Percentiles rank a stretch among this genome's conserved stretches.
Evolutionary conservation across 352 stramenopile species (phyloP).

Genomic region (Phytophthora macrochlamydospora): DNA sequence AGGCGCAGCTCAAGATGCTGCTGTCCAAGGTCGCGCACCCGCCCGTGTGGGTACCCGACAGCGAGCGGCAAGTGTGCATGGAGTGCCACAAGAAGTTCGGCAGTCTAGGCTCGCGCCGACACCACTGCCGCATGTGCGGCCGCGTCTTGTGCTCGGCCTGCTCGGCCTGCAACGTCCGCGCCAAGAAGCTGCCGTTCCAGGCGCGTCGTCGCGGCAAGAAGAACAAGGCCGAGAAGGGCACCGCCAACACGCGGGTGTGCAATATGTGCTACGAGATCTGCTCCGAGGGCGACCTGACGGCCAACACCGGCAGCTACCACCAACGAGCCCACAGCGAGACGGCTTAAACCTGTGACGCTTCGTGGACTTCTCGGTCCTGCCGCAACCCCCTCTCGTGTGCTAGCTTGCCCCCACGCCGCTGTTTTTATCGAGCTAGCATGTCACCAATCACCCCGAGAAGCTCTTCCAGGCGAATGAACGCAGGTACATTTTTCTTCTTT

Average conservation of each 20-base stretch:
- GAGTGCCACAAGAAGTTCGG: slow-evolving; percentile 62
- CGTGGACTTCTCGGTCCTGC: slow-evolving; percentile 13
- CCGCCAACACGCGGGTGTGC: slow-evolving; percentile 70
- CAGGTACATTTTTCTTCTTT: slow-evolving; percentile 22
- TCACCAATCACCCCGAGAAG: slow-evolving; percentile 8
- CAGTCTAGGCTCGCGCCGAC: slow-evolving; percentile 41
- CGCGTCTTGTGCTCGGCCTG: slow-evolving; percentile 56
- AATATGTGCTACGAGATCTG: slow-evolving; percentile 74
- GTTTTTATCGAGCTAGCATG: slow-evolving; percentile 33
- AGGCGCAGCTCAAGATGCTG: slow-evolving; percentile 44
- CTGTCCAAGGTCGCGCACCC: slow-evolving; percentile 52
- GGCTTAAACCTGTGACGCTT: slow-evolving; percentile 21
- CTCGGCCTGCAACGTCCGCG: slow-evolving; percentile 52
- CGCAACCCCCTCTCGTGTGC: slow-evolving; percentile 7
- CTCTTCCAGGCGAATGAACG: slow-evolving; percentile 30
- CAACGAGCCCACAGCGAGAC: slow-evolving; percentile 22
- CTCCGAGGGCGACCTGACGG: slow-evolving; percentile 27
- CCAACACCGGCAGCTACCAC: slow-evolving; percentile 13
- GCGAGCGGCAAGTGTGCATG: slow-evolving; percentile 55
- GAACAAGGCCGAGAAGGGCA: slow-evolving; percentile 49
- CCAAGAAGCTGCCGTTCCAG: slow-evolving; percentile 44
- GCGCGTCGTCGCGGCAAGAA: slow-evolving; percentile 59
- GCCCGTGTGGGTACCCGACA: slow-evolving; percentile 61
- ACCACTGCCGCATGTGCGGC: slow-evolving; percentile 70
- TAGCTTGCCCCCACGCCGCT: slow-evolving; percentile 11